Base-by-base conservation (phyloP, 768 basidiomycete species). In the Podaxis sp. region DNA sequence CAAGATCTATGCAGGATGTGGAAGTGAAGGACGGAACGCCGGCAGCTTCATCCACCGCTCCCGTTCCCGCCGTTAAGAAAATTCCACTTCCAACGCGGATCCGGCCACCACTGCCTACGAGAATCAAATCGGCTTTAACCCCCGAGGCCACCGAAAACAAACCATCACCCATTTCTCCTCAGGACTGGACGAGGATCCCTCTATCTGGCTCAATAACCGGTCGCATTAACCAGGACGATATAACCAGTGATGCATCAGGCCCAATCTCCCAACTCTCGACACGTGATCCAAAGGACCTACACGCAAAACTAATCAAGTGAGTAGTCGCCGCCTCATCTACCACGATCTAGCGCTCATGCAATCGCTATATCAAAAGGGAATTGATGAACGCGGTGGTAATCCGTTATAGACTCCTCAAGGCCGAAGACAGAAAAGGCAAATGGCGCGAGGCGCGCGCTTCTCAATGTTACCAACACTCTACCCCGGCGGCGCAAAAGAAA, bases 401-500 rank as follows among this genome's bases (percentile, higher is more conserved):
- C 5, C 61, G 61, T 11, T 51, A 40, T 13, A 36, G 26, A 19
- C 61, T 63, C 7, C 44, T 63, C 36, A 51, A 63, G 26, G 48
- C 54, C 5, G 61, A 63, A 42, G 61, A 63, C 19, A 55, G 30
- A 24, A 63, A 57, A 26, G 38, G 6, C 44, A 63, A 49, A 38
- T 63, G 61, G 61, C 61, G 58, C 2, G 52, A 39, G 39, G 63
- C 63, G 38, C 59, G 63, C 5, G 30, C 24, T 22, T 61, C 52
- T 5, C 8, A n/a, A 38, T 62, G 55, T n/a, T 67, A 67, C 33
- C 24, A 57, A 2, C 46, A 65, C 19, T 67, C 64, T 17, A 52
- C 64, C 2, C 61, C 54, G 3, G 38, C 57, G 11, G 56, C 65
- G 3, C 58, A 60, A 39, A 57, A 64, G 13, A 66, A 63, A 36